These are phyloP conservation scores for Dichotomocladium elegans DNA, from an alignment of 371 early-diverging fungal genomes.

Conservation along the genomic window DNA sequence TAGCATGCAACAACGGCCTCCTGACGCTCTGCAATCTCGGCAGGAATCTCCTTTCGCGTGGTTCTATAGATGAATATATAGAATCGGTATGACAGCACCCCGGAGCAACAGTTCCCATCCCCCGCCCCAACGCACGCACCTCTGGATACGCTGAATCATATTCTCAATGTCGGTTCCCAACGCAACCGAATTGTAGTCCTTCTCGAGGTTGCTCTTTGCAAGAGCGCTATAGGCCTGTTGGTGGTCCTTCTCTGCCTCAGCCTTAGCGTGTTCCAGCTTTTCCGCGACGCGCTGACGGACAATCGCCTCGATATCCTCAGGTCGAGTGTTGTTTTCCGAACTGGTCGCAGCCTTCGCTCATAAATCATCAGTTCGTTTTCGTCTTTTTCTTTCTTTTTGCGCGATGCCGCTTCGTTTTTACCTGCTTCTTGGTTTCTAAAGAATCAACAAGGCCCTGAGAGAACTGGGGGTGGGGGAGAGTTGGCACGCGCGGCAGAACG, in stretches of 20 bases:
- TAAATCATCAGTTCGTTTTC: too few species aligned
- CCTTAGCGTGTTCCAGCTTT: conserved; percentile 30
- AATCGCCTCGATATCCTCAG: conserved; percentile 38
- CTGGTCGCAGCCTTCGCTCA: conserved; percentile 2
- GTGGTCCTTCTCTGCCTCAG: conserved; percentile 26
- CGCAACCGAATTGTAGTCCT: conserved; percentile 43
- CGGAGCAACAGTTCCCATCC: too few species aligned
- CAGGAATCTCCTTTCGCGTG: conserved; percentile 34
- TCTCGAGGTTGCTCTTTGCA: conserved; percentile 38
- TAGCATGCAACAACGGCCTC: conserved; percentile 47
- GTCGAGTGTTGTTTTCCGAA: conserved; percentile 8
- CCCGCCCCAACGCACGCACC: conserved; percentile 15
- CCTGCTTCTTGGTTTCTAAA: conserved; percentile 28
- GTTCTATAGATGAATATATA: too few species aligned
- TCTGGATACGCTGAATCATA: conserved; percentile 44
- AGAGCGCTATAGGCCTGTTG: conserved; percentile 30
- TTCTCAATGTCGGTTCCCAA: conserved; percentile 39
- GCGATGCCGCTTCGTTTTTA: background rate
- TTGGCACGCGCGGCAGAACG: too few species aligned
- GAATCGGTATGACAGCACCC: too few species aligned
- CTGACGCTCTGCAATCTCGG: conserved; percentile 34
- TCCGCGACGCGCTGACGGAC: conserved; percentile 44
- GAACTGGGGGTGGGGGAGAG: too few species aligned
- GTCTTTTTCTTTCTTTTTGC: too few species aligned
- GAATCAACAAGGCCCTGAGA: conserved; percentile 34